Evolutionary conservation across 306 rosid genomes (phyloP), one percentile per base, ranked within the genome.

Genomic region (Bauhinia variegata): DNA sequence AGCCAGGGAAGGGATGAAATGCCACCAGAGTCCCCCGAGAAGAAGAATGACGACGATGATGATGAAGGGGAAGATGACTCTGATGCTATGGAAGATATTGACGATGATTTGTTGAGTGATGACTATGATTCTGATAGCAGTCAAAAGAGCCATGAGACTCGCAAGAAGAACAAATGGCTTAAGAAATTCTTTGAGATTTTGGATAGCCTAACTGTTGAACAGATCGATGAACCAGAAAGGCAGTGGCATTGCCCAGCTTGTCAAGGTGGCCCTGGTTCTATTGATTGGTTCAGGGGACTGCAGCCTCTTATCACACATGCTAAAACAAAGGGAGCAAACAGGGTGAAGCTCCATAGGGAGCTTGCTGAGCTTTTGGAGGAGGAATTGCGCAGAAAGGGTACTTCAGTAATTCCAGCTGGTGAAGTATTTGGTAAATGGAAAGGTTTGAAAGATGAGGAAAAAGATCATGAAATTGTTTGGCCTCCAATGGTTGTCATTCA

Each of bases 211-310:
- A 70, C 89, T 13, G 54, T 81, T 7, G 85, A 62, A 0, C 77
- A 83, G 60, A 82, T 89, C 1, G 79, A 60, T 62, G 87, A 89
- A 15, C 88, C 89, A 8, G 88, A 67, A 37, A 81, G 96, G 82
- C 91, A 83, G 86, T 91, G 97, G 97, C 97, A 91, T 54, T 91
- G 96, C 61, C 87, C 96, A 19, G 93, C 96, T 53, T 91, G 97
- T 74, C 86, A 88, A 79, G 65, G 81, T 49, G 96, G 97, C 32
- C 97, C 97, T 37, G 97, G 97, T 63, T 73, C 97, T 64, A 91
- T 91, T 76, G 96, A 91, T 52, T 86, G 97, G 97, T 91, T 70
- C 62, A 77, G 79, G 38, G 97, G 97, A 67, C 75, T 91, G 81
- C 96, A 86, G 83, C 97, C 97, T 39, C 56, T 91, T 63, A 51